Percentiles rank a stretch among this genome's conserved stretches.
phyloP scores from a whole-genome alignment of 306 rosid genomes.

The Lupinus albus region DNA sequence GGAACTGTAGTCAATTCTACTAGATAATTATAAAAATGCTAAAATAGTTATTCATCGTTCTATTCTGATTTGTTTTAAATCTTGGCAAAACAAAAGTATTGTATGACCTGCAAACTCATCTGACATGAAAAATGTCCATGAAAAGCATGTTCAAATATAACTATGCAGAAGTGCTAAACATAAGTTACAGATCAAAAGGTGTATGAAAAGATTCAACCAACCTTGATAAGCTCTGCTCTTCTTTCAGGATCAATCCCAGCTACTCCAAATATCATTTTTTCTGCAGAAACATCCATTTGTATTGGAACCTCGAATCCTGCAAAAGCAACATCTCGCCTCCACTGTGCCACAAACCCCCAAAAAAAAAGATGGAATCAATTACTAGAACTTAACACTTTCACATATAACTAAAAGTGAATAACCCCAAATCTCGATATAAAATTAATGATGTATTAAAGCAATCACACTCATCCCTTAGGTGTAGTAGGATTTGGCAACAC shows the following conservation, averaged over 20 bases:
- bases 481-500: too few relatives aligned
- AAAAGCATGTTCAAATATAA: not conserved
- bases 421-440: not conserved
- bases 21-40: not conserved
- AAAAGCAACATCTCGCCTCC: conserved; percentile 94
- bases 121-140: not conserved
- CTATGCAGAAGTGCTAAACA: conserved; percentile 6
- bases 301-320: conserved; percentile 91
- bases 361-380: not conserved
- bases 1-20: not conserved
- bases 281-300: conserved; percentile 91
- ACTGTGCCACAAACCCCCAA: conserved; percentile 43
- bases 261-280: conserved; percentile 80
- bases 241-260: conserved; percentile 74
- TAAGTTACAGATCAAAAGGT: not conserved
- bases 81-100: not conserved
- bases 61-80: not conserved
- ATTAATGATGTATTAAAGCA: not conserved
- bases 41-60: not conserved
- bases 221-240: conserved; percentile 84
- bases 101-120: not conserved
- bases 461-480: too few relatives aligned
- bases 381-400: not conserved
- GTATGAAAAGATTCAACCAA: conserved; percentile 33
- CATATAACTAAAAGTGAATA: not conserved